Evolutionary conservation across 2,329 filamentous ascomycete species (phyloP), one percentile per base, ranked within the genome.

Genomic region (Cercospora zeae-maydis): DNA sequence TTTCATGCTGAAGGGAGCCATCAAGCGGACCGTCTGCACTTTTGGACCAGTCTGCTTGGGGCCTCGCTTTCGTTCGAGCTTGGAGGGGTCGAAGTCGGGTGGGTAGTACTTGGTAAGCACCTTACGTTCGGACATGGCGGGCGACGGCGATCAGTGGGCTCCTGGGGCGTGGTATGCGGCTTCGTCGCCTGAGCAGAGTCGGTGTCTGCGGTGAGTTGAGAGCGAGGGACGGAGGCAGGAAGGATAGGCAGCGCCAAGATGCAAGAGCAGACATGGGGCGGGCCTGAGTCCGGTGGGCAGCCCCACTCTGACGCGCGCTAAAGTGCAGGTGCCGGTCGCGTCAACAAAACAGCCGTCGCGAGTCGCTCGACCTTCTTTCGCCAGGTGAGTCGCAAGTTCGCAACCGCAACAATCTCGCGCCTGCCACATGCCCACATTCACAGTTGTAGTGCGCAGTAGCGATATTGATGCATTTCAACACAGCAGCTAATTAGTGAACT

Each of bases 71-170:
- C 74, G 70, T 27, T 84, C 83, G 78, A 98, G 85, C 72, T 90
- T 88, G 27, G 87, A 87, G 11, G 93, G 93, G 77, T 99, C 95
- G 78, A 98, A 99, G 76, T 98, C 92, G 3, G 88, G 81, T 78
- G 90, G 78, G 70, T 87, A 87, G 78, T 85, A 85, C 74, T 86
- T 86, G 65, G 78, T 81, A 65, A 92, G 82, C 54, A 93, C 91
- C 79, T 95, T 95, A 72, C 91, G 87, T 80, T 96, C 91, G 69
- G 91, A 93, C 91, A 95, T 95, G 71, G 70, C 69, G 66, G 62
- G 51, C 61, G 65, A 62, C 30, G 45, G 21, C 13, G 31, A 52
- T 51, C 14, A 42, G 5, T 54, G 24, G 36, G 7, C 33, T 1
- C 14, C 24, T 9, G 36, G 55, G 53, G 27, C 37, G 45, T 31